These are phyloP conservation scores for Carallia brachiata DNA, from an alignment of 345 rosid species.

Conservation along the genomic window DNA sequence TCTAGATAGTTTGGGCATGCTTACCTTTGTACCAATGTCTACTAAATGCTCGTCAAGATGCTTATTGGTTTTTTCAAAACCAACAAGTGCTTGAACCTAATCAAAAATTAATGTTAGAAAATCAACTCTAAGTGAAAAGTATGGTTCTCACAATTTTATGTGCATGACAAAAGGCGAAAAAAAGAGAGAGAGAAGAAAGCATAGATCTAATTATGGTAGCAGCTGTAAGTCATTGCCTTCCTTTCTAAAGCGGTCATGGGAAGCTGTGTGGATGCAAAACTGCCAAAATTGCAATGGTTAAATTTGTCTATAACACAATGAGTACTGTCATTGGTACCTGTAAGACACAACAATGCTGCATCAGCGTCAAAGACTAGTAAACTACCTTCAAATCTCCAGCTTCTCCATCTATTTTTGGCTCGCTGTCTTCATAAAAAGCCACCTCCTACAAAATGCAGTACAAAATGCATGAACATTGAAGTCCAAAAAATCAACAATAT, in stretches of 20 bases:
- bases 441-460: constrained; percentile 57
- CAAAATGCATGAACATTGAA: constrained; percentile 9
- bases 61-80: constrained; percentile 84
- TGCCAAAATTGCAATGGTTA: constrained; percentile 17
- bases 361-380: not conserved
- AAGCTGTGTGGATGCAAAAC: constrained; percentile 88
- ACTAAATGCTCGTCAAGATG: constrained; percentile 93
- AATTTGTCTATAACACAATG: not conserved
- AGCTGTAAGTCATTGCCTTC: constrained; percentile 79
- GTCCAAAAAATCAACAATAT: not conserved
- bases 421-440: constrained; percentile 92
- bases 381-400: constrained; percentile 93
- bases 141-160: not conserved
- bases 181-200: not conserved
- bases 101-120: not conserved
- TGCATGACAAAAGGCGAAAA: not conserved
- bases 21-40: constrained; percentile 81
- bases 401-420: constrained; percentile 89
- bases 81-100: constrained; percentile 95
- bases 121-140: not conserved
- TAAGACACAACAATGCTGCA: not conserved
- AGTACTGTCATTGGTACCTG: not conserved
- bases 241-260: constrained; percentile 76
- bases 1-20: not conserved
- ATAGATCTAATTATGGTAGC: constrained; percentile 54